These are phyloP conservation scores for Exophiala sp. DNA, from an alignment of 2,329 filamentous ascomycete species.

Conservation along the genomic window DNA sequence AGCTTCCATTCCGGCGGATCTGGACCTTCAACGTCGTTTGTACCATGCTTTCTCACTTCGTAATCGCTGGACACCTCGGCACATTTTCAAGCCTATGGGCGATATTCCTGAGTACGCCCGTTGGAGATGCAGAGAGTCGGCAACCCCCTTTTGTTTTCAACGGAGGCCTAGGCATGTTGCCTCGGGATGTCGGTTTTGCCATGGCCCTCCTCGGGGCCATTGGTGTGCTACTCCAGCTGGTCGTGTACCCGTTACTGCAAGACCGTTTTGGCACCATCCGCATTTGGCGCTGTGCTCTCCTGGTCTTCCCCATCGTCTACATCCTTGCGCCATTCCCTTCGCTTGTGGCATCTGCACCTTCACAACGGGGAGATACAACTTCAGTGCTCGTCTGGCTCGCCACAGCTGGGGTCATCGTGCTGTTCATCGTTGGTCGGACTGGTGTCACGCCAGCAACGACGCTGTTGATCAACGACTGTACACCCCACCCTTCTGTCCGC, in stretches of 20 bases:
- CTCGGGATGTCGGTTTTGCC: slow-evolving; percentile 66
- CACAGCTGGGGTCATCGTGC: slow-evolving; percentile 59
- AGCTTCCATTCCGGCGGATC: slow-evolving; percentile 46
- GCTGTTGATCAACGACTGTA: slow-evolving; percentile 36
- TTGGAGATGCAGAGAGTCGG: slow-evolving; percentile 45
- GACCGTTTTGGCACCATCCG: slow-evolving; percentile 62
- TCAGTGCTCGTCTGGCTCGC: slow-evolving; percentile 58
- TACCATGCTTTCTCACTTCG: slow-evolving; percentile 60
- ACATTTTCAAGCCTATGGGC: slow-evolving; percentile 63
- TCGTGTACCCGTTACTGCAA: slow-evolving; percentile 66
- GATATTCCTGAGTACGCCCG: slow-evolving; percentile 69
- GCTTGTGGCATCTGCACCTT: slow-evolving; percentile 55
- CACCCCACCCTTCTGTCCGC: slow-evolving; percentile 2
- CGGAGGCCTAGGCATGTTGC: slow-evolving; percentile 70
- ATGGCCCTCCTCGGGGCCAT: slow-evolving; percentile 71
- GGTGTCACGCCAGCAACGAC: slow-evolving; percentile 58
- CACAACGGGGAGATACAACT: slow-evolving; percentile 37
- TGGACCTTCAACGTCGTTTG: slow-evolving; percentile 53
- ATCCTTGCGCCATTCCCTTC: slow-evolving; percentile 66
- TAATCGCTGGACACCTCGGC: slow-evolving; percentile 69
- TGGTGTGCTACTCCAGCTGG: slow-evolving; percentile 67
- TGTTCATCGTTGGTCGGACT: slow-evolving; percentile 69
- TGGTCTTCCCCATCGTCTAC: slow-evolving; percentile 69
- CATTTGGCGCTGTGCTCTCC: slow-evolving; percentile 57
- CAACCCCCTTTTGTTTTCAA: slow-evolving; percentile 55